These are phyloP conservation scores for Pyrenochaeta sp. DNA, from an alignment of 2,329 filamentous ascomycete species.

Conservation along the genomic window DNA sequence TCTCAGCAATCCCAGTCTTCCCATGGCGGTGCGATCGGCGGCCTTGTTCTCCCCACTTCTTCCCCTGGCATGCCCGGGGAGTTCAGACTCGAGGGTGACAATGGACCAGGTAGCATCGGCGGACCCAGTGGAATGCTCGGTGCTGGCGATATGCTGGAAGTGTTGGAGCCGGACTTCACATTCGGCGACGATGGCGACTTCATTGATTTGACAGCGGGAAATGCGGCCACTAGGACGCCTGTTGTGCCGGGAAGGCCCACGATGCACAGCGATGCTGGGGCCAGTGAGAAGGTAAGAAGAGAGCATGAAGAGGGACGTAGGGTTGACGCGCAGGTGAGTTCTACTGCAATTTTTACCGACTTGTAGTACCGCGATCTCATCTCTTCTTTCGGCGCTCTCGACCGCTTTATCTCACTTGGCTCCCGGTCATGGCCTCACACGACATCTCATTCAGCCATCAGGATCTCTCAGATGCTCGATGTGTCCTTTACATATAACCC, in stretches of 20 bases:
- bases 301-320: slow-evolving; percentile 54
- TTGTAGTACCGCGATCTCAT: slow-evolving; percentile 2
- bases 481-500: background rate
- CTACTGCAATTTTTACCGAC: slow-evolving; percentile 13
- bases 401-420: background rate
- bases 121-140: slow-evolving; percentile 30
- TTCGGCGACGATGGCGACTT: slow-evolving; percentile 70
- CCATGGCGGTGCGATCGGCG: slow-evolving; percentile 28
- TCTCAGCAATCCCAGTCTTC: slow-evolving; percentile 37
- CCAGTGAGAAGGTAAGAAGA: slow-evolving; percentile 51
- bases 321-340: slow-evolving; percentile 49
- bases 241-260: slow-evolving; percentile 10
- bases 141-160: slow-evolving; percentile 55
- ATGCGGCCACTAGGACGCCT: slow-evolving; percentile 23
- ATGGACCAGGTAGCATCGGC: slow-evolving; percentile 49
- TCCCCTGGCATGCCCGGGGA: slow-evolving; percentile 53
- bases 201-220: slow-evolving; percentile 52
- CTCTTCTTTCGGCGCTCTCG: background rate
- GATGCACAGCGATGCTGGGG: slow-evolving; percentile 43
- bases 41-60: slow-evolving; percentile 59
- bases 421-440: slow-evolving; percentile 12
- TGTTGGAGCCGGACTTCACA: slow-evolving; percentile 63
- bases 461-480: background rate
- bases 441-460: background rate
- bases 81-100: slow-evolving; percentile 54